A percentile compares a stretch with the other conserved stretches of the same genome.
phyloP scores from a whole-genome alignment of 2,329 filamentous ascomycete species.

The Metarhizium rileyi region DNA sequence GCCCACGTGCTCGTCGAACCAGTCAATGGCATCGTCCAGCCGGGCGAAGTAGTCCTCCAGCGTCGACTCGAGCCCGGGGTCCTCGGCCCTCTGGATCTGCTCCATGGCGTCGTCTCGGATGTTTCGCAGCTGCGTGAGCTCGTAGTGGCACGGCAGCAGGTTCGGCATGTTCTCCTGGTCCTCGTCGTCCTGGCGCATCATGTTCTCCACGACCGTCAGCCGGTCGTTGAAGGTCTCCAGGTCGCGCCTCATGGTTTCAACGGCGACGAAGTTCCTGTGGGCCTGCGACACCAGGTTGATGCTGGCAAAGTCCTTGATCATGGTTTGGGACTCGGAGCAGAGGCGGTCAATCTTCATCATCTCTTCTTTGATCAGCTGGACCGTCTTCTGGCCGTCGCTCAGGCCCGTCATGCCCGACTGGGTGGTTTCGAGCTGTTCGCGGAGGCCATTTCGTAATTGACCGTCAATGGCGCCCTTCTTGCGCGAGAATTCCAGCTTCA shows the following conservation, averaged over 20 bases:
- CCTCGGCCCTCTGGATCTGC: constrained; percentile 74
- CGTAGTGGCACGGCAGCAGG: constrained; percentile 79
- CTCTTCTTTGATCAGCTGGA: constrained; percentile 91
- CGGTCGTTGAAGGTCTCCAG: constrained; percentile 80
- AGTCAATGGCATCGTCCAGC: constrained; percentile 78
- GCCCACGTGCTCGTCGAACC: constrained; percentile 93
- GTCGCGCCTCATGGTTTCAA: constrained; percentile 86
- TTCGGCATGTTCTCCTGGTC: constrained; percentile 89
- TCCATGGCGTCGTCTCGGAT: constrained; percentile 95
- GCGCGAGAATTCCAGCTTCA: constrained; percentile 87
- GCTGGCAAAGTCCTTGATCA: constrained; percentile 92
- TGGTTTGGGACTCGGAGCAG: constrained; percentile 92
- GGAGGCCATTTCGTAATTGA: constrained; percentile 77
- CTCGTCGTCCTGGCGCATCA: constrained; percentile 74
- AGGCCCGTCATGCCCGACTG: constrained; percentile 88
- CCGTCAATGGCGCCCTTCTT: constrained; percentile 90
- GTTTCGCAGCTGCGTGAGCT: constrained; percentile 82
- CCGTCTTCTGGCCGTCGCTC: constrained; percentile 80
- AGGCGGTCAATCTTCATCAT: constrained; percentile 98
- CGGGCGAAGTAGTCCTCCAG: constrained; percentile 83
- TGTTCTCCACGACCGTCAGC: constrained; percentile 62
- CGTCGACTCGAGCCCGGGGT: constrained; percentile 66
- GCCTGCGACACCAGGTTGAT: constrained; percentile 90
- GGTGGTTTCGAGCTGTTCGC: constrained; percentile 88
- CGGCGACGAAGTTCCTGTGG: constrained; percentile 90